These are phyloP conservation scores for Trametes versicolor DNA, from an alignment of 1,284 basidiomycete species.

Conservation along the genomic window DNA sequence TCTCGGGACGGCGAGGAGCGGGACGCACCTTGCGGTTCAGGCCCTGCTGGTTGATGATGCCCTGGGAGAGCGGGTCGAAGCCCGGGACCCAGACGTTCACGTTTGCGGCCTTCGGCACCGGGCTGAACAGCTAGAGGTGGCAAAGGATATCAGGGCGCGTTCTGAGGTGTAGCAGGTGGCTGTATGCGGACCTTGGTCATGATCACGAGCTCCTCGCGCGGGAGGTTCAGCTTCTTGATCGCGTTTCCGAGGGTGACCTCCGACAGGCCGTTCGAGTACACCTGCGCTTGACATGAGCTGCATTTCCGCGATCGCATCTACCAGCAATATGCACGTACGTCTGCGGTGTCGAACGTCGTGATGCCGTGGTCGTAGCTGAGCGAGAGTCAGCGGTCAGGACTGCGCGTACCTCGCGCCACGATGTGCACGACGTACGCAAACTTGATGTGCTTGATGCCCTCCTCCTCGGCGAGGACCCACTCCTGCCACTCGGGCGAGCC, in stretches of 20 bases:
- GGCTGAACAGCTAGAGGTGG: conserved; percentile 11
- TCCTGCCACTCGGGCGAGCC: conserved; percentile 47
- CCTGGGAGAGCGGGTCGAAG: conserved; percentile 22
- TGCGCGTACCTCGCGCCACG: not conserved
- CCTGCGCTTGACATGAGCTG: conserved; percentile 1
- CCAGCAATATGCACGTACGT: too few species aligned
- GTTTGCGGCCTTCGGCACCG: conserved; percentile 47
- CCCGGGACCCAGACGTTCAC: not conserved
- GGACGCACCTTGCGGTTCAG: conserved; percentile 44
- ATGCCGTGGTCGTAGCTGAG: conserved; percentile 53
- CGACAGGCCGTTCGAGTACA: conserved; percentile 62
- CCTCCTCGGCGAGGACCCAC: conserved; percentile 54
- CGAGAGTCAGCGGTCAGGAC: not conserved
- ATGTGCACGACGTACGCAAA: conserved; percentile 41
- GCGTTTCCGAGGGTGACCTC: conserved; percentile 84
- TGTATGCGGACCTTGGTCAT: conserved; percentile 69
- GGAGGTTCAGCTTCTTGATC: conserved; percentile 75
- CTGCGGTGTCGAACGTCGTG: conserved; percentile 63
- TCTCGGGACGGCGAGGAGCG: not conserved
- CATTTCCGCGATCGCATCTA: too few species aligned
- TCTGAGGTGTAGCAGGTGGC: too few species aligned
- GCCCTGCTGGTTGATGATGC: conserved; percentile 48
- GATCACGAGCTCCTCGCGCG: conserved; percentile 81
- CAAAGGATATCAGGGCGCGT: not conserved
- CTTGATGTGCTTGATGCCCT: conserved; percentile 50